Conservation (phyloP, 108 stramenopile species). For the Conticribra guillardii region DNA sequence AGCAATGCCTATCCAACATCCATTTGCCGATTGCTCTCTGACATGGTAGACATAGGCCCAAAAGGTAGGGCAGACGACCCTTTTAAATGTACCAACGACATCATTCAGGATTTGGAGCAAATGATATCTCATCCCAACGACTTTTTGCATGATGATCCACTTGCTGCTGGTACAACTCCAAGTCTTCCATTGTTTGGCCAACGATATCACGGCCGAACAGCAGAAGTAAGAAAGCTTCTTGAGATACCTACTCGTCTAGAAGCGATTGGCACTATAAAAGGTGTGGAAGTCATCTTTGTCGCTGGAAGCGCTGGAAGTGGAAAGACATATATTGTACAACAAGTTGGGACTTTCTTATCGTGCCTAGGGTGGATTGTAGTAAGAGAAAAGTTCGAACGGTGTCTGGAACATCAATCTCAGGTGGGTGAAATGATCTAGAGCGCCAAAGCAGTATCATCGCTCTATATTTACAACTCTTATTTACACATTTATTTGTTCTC, state of each 20-base stretch:
- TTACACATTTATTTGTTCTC: too few relatives aligned
- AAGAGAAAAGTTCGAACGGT: slow-evolving; percentile 12
- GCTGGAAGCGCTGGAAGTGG: slow-evolving; percentile 20
- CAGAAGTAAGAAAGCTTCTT: slow-evolving; percentile 2
- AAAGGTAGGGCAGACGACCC: not conserved
- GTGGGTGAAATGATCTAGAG: not conserved
- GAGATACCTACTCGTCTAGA: slow-evolving; percentile 6
- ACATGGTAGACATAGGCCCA: slow-evolving; percentile 1
- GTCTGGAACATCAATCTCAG: slow-evolving; percentile 1
- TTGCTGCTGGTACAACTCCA: not conserved
- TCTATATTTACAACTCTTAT: too few relatives aligned
- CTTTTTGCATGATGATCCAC: slow-evolving; percentile 2
- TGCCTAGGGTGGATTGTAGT: slow-evolving; percentile 10
- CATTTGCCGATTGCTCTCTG: slow-evolving; percentile 16
- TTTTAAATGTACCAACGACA: not conserved
- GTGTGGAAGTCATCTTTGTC: slow-evolving; percentile 9
- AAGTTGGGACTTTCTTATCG: not conserved
- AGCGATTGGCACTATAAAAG: not conserved
- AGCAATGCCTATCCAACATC: not conserved
- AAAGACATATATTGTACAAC: slow-evolving; percentile 9
- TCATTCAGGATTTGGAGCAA: slow-evolving; percentile 14
- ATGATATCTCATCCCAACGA: slow-evolving; percentile 8
- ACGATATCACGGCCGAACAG: slow-evolving; percentile 5
- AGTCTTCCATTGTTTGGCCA: slow-evolving; percentile 10
- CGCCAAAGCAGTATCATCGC: too few relatives aligned